Percentiles rank a stretch among this genome's conserved stretches.
Conservation (phyloP, 306 rosid genomes). For the Gastrolobium bilobum region DNA sequence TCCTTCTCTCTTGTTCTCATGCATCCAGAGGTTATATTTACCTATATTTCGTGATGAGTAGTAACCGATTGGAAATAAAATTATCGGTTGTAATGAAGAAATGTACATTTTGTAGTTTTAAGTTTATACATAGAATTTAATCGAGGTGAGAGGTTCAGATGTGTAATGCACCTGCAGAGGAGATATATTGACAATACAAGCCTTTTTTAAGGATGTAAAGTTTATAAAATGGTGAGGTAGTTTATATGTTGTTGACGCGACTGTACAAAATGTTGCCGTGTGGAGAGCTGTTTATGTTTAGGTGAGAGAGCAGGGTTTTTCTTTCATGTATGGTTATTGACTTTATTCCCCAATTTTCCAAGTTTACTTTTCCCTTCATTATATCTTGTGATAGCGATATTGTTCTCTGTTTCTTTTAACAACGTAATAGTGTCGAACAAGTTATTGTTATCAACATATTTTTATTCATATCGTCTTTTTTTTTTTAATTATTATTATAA, state of each 20-base stretch:
- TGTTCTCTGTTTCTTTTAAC: not conserved
- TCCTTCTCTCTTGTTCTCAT: constrained; percentile 52
- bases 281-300: constrained; percentile 76
- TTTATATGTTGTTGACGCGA: constrained; percentile 58
- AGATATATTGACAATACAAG: constrained; percentile 69
- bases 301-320: constrained; percentile 67
- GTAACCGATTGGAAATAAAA: constrained; percentile 67
- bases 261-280: constrained; percentile 85
- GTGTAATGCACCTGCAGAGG: constrained; percentile 68
- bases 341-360: constrained; percentile 53
- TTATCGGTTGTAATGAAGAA: constrained; percentile 75
- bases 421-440: constrained; percentile 1
- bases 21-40: constrained; percentile 57
- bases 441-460: not conserved
- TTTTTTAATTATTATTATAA: not conserved
- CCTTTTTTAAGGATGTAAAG: constrained; percentile 71
- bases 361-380: constrained; percentile 3
- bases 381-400: not conserved
- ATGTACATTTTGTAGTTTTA: constrained; percentile 93
- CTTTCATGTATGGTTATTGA: constrained; percentile 63
- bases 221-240: constrained; percentile 74
- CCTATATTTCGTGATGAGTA: constrained; percentile 60
- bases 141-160: constrained; percentile 60
- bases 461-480: not conserved
- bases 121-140: constrained; percentile 78